phyloP scores from a whole-genome alignment of 2,329 filamentous ascomycete species.

The Trichophyton simii region DNA sequence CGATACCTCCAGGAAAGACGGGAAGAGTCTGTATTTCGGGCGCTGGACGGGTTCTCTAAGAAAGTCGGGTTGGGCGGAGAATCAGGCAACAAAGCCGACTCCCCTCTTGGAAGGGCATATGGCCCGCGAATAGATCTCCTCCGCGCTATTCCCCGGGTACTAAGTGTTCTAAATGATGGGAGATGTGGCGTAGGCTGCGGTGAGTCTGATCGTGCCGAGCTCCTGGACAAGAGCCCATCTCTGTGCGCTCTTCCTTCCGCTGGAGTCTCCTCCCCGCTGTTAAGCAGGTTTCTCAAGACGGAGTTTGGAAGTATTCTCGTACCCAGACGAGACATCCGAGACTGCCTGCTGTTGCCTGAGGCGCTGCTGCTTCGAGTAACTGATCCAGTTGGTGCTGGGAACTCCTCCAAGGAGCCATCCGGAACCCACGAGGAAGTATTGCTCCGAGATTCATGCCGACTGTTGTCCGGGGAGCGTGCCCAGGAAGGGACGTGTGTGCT shows the following conservation, averaged over 20 bases:
- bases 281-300: conserved; percentile 32
- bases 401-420: not conserved
- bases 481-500: not conserved
- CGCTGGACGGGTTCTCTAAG: conserved; percentile 17
- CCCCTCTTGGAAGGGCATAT: conserved; percentile 29
- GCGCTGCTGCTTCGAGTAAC: conserved; percentile 16
- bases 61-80: conserved; percentile 18
- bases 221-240: conserved; percentile 30
- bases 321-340: conserved; percentile 37
- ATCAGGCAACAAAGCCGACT: conserved; percentile 23
- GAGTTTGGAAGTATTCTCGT: conserved; percentile 37
- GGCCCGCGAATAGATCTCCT: conserved; percentile 29
- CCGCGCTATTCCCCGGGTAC: conserved; percentile 28
- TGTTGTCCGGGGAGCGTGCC: not conserved
- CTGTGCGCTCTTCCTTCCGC: conserved; percentile 35
- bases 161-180: conserved; percentile 29
- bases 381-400: not conserved
- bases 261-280: conserved; percentile 34
- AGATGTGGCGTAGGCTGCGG: conserved; percentile 25
- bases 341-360: conserved; percentile 31
- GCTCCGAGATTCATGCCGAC: not conserved
- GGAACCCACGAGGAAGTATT: not conserved
- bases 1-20: conserved; percentile 30
- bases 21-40: conserved; percentile 19
- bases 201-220: conserved; percentile 24